Base-by-base conservation (phyloP, 1,284 basidiomycete species). In the Pseudozyma sp. region DNA sequence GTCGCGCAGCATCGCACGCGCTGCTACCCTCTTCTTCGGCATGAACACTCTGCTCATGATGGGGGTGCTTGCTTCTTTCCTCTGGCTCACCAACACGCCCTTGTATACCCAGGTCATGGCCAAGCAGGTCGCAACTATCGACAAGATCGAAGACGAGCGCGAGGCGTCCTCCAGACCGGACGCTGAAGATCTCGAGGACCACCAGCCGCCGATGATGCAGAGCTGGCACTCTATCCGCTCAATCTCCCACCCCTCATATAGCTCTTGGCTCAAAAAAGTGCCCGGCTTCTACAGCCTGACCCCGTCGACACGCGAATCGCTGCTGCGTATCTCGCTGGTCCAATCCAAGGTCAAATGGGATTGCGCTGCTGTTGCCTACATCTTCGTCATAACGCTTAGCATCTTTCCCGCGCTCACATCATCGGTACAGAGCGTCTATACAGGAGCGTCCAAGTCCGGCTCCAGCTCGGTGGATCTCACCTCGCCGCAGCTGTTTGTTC, bases 361-460 rank as follows among this genome's bases (percentile, higher is more conserved):
- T 39, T 76, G 69, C 39, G 65, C 68, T 30, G 67, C 69, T 0
- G 63, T 69, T 3, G 68, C 66, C 14, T 74, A 61, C 34, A 56
- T 78, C 42, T 69, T 78, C 54, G 62, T 75, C 14, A 48, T 76
- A 48, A 77, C 72, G n/a, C 66, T 82, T 14, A 69, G 69, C 54
- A 50, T 80, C 53, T 82, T 81, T 40, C 80, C 80, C 0, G 69
- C 80, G 5, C 52, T 82, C 39, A 82, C 79, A 3, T 68, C 77
- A 10, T 60, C 78, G 17, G 75, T 82, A 29, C 70, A 76, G 65
- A 71, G 68, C 53, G 73, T 75, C 29, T 68, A 68, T 44, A 74
- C 67, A 1, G 55, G 52, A 16, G 43, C 57, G 7, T 55, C 56
- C 7, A 44, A 33, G 29, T 54, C 50, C 3, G 31, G 34, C 3